Percentiles rank a stretch among this genome's conserved stretches.
phyloP scores from a whole-genome alignment of 768 basidiomycete genomes.

The Pisolithus sp. region DNA sequence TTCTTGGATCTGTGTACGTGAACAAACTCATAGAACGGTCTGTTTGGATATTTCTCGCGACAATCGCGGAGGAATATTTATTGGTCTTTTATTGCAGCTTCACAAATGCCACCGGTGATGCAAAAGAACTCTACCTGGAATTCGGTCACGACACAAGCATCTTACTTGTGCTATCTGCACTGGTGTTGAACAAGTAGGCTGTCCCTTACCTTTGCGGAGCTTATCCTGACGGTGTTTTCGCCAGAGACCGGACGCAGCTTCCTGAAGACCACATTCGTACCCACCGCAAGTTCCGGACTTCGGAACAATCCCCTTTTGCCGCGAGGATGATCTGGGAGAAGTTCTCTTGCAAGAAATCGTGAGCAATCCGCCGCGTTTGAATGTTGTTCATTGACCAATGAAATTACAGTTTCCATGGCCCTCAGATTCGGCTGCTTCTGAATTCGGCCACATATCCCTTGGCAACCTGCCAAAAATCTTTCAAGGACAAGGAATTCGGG shows the following conservation, averaged over 20 bases:
- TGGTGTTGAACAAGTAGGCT: constrained; percentile 32
- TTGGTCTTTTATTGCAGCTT: constrained; percentile 17
- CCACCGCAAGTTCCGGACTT: constrained; percentile 33
- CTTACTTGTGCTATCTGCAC: constrained; percentile 32
- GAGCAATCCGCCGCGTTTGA: constrained; percentile 1
- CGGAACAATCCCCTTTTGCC: constrained; percentile 37
- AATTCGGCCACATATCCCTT: constrained; percentile 37
- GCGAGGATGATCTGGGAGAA: constrained; percentile 40
- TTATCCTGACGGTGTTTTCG: background rate
- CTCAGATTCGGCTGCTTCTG: constrained; percentile 37
- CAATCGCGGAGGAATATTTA: background rate
- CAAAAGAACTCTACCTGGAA: constrained; percentile 32
- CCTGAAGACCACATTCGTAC: constrained; percentile 18
- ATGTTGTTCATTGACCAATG: background rate
- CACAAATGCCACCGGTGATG: constrained; percentile 29
- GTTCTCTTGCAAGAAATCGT: constrained; percentile 33
- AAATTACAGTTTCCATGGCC: constrained; percentile 21
- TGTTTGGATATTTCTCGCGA: constrained; percentile 1
- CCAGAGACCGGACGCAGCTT: constrained; percentile 30
- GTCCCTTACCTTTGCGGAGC: constrained; percentile 19
- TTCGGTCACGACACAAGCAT: constrained; percentile 39
- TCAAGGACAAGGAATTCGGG: constrained; percentile 27
- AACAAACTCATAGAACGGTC: constrained; percentile 35
- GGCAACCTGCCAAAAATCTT: constrained; percentile 26
- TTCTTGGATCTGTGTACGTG: constrained; percentile 35